Conservation (phyloP, 78 protist genomes). For the Chrysochromulina tobinii region DNA sequence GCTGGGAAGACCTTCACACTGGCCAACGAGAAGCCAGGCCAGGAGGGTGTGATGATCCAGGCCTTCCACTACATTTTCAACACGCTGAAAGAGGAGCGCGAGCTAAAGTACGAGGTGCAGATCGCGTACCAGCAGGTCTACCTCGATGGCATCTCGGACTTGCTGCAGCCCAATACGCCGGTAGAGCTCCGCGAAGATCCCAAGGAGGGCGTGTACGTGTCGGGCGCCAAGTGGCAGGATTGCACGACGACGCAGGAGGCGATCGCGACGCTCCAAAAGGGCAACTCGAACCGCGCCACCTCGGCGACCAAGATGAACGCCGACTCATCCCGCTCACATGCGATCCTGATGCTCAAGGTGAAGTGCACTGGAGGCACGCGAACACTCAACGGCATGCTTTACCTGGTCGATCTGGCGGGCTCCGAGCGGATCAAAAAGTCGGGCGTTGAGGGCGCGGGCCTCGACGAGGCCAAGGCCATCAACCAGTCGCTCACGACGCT, state of each 20-base stretch:
- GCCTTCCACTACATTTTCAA: constrained; percentile 37
- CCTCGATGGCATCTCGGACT: constrained; percentile 34
- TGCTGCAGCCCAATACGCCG: constrained; percentile 5
- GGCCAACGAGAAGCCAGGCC: neutral
- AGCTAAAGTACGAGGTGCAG: neutral
- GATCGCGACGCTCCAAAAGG: neutral
- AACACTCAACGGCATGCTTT: constrained; percentile 65
- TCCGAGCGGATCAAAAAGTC: constrained; percentile 78
- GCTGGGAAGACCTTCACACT: constrained; percentile 73
- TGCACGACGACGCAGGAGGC: neutral
- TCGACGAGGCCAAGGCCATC: constrained; percentile 87
- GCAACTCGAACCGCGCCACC: constrained; percentile 28
- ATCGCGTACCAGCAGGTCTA: constrained; percentile 11
- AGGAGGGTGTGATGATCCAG: constrained; percentile 35
- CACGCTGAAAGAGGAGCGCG: neutral
- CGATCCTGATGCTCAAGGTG: constrained; percentile 54
- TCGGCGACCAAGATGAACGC: constrained; percentile 41
- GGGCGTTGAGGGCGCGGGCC: constrained; percentile 28
- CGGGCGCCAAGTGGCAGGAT: constrained; percentile 17
- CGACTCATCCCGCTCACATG: constrained; percentile 55
- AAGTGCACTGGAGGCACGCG: neutral
- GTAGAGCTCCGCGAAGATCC: constrained; percentile 32
- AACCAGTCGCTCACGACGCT: constrained; percentile 85
- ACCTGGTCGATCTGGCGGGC: constrained; percentile 92
- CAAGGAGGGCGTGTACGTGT: constrained; percentile 34